Percentiles rank a stretch among this genome's conserved stretches.
These are phyloP conservation scores for Waitea zeae DNA, from an alignment of 1,284 basidiomycete species.

Conservation along the genomic window DNA sequence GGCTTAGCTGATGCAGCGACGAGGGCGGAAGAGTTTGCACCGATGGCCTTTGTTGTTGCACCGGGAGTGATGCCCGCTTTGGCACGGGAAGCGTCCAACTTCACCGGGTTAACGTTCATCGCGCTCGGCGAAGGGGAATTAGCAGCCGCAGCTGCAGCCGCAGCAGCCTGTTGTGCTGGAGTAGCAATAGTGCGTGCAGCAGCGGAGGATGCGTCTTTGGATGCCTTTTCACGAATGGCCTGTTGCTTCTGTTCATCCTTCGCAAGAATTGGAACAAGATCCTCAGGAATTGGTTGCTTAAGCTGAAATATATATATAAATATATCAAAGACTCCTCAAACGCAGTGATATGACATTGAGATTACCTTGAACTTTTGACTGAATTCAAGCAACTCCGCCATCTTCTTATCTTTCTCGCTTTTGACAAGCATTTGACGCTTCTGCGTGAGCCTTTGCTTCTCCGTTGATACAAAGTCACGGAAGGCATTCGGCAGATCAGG, in stretches of 20 bases:
- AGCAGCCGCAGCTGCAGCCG: conserved; percentile 18
- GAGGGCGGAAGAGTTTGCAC: conserved; percentile 8
- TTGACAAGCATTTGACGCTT: conserved; percentile 84
- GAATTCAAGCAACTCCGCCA: conserved; percentile 87
- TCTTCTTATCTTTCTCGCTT: conserved; percentile 84
- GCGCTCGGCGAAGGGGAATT: conserved; percentile 13
- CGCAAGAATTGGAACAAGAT: conserved; percentile 81
- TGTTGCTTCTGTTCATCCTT: conserved; percentile 84
- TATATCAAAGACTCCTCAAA: too few relatives aligned
- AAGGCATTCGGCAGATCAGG: conserved; percentile 63
- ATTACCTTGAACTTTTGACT: conserved; percentile 91
- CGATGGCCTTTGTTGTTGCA: conserved; percentile 4
- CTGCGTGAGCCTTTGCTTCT: conserved; percentile 76
- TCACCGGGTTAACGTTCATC: too few relatives aligned
- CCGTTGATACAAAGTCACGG: conserved; percentile 78
- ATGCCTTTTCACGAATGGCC: conserved; percentile 63
- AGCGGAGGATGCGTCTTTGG: conserved; percentile 43
- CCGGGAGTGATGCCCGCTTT: too few relatives aligned
- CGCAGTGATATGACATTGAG: too few relatives aligned
- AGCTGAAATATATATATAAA: too few relatives aligned
- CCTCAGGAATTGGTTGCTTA: conserved; percentile 86
- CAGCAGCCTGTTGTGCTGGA: too few relatives aligned
- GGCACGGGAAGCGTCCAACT: too few relatives aligned
- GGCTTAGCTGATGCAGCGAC: conserved; percentile 14
- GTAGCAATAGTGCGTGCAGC: conserved; percentile 50